Evolutionary conservation across 2,329 filamentous ascomycete genomes (phyloP), one percentile per base, ranked within the genome.

Genomic region (Boeremia lycopersici): DNA sequence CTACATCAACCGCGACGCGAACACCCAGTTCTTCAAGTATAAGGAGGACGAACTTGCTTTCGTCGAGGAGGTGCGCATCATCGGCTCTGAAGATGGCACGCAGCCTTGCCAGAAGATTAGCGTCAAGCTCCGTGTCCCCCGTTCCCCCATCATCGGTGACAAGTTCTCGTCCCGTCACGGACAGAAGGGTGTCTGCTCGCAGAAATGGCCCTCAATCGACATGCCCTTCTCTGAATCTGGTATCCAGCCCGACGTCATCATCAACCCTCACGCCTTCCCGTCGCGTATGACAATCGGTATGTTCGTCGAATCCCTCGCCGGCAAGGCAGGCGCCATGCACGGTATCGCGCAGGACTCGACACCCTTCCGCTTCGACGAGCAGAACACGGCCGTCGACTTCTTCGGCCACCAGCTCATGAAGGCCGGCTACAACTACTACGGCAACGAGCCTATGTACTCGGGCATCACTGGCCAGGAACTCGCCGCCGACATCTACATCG

Each of bases 241-340:
- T 48, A 98, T 99, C 57, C 93, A 97, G 71, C 95, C 95, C 9
- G 95, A 99, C 76, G 84, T 96, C 68, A 99, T 99, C 77, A 99
- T 99, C 82, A 99, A 99, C 79, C 95, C 95, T 35, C 95, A 99
- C 83, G 95, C 95, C 71, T 99, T 99, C 84, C 95, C 95, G 7
- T 98, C 93, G 40, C 93, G 95, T 77, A 99, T 99, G 95, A 99
- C 95, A 17, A 99, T 99, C 72, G 95, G 95, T 72, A 98, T 98
- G 91, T 98, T 99, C 77, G 87, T 99, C 71, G 95, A 99, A 80
- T 97, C 93, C 5, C 84, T 99, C 47, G 95, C 95, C 9, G 95
- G 95, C 57, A 99, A 99, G 79, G 87, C 93, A 9, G 95, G 95
- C 41, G 90, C 93, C 12, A 84, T 99, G 31, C 95, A 99, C 74